These are phyloP conservation scores for Calamus simplicifolius DNA, from an alignment of 176 grass and related monocot species.

Conservation along the genomic window DNA sequence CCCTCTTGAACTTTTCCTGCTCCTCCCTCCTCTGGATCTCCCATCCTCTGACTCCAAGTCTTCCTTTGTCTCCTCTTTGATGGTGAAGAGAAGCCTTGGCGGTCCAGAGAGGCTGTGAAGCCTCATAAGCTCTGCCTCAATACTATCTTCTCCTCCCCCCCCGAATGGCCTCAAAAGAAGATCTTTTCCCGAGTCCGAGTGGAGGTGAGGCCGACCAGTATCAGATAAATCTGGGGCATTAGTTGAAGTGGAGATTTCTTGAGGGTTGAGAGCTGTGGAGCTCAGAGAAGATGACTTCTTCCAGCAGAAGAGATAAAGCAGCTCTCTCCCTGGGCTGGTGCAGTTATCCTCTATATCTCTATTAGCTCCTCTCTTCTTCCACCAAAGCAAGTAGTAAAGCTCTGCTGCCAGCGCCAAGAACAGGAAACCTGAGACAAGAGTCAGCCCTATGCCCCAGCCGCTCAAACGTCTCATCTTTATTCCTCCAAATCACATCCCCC, in stretches of 20 bases:
- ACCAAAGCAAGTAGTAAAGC: slow-evolving; percentile 82
- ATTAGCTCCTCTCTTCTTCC: slow-evolving; percentile 46
- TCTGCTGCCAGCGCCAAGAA: slow-evolving; percentile 68
- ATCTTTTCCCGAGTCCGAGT: slow-evolving; percentile 5
- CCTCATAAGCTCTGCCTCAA: slow-evolving; percentile 83
- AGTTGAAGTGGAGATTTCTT: background rate
- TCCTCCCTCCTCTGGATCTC: slow-evolving; percentile 35
- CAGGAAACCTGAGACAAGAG: slow-evolving; percentile 52
- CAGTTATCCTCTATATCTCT: slow-evolving; percentile 29
- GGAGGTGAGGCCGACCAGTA: background rate
- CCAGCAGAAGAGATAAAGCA: slow-evolving; percentile 67
- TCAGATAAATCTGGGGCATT: background rate
- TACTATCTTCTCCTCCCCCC: slow-evolving; percentile 38
- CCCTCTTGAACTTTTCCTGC: slow-evolving; percentile 28
- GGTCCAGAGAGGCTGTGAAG: slow-evolving; percentile 59
- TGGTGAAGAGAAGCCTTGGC: slow-evolving; percentile 81
- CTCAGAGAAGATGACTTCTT: slow-evolving; percentile 37
- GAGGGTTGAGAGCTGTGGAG: slow-evolving; percentile 29
- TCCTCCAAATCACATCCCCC: background rate
- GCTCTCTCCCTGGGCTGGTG: slow-evolving; percentile 37
- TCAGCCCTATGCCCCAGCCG: slow-evolving; percentile 48
- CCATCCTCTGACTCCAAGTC: slow-evolving; percentile 75
- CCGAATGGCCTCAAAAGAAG: background rate
- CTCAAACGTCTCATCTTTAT: slow-evolving; percentile 51
- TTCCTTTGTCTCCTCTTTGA: slow-evolving; percentile 91